phyloP scores from a whole-genome alignment of 768 basidiomycete species.

The Pilatotrama ljubarskyi region DNA sequence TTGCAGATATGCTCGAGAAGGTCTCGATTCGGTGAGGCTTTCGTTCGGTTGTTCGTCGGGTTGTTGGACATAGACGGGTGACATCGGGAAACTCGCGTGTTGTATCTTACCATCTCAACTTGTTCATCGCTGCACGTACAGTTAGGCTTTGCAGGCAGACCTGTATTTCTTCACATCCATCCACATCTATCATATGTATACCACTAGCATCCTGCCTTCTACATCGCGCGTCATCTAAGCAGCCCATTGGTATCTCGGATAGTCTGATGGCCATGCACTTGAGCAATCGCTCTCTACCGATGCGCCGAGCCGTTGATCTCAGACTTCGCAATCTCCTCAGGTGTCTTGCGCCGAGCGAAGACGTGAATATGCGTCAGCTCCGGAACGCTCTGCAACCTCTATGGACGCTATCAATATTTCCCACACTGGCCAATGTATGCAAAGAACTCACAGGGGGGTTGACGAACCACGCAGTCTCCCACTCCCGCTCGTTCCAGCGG shows the following conservation, averaged over 20 bases:
- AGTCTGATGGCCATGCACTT: background rate
- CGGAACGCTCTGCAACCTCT: constrained; percentile 82
- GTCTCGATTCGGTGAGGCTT: constrained; percentile 36
- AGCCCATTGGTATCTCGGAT: background rate
- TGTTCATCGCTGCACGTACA: background rate
- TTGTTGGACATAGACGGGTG: constrained; percentile 2
- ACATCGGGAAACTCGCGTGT: constrained; percentile 4
- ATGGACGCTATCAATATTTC: constrained; percentile 12
- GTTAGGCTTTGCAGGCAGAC: background rate
- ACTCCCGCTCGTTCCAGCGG: constrained; percentile 69
- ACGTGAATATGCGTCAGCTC: constrained; percentile 86
- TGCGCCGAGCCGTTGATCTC: background rate
- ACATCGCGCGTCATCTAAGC: background rate
- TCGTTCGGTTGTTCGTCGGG: background rate
- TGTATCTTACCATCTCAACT: constrained; percentile 17
- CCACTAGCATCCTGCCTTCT: constrained; percentile 6
- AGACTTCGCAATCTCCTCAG: constrained; percentile 24
- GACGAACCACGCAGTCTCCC: constrained; percentile 93
- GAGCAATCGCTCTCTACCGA: background rate
- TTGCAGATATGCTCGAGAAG: constrained; percentile 69
- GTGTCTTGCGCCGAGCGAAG: constrained; percentile 62
- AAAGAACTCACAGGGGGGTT: constrained; percentile 71
- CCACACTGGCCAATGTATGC: background rate
- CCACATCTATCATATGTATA: constrained; percentile 17
- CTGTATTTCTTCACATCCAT: constrained; percentile 5